A percentile compares a stretch with the other conserved stretches of the same genome.
These are phyloP conservation scores for Ulota crispa DNA, from an alignment of 225 moss, liverwort and hornwort genomes.

Conservation along the genomic window DNA sequence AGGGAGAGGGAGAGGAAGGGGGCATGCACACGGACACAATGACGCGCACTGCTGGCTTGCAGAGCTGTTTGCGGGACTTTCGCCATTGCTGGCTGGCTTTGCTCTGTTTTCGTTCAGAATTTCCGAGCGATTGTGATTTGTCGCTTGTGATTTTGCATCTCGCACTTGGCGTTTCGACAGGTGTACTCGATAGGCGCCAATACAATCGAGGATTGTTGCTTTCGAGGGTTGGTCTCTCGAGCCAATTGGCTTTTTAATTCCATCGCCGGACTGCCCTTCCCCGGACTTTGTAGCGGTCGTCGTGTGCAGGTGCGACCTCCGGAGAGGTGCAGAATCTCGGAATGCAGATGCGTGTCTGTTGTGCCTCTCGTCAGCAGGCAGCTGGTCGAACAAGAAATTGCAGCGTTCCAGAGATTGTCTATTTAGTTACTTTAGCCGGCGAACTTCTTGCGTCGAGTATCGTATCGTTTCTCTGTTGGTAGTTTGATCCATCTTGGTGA, in stretches of 20 bases:
- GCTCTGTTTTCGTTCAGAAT: not conserved
- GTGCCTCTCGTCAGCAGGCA: not conserved
- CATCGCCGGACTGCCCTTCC: not conserved
- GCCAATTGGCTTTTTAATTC: conserved; percentile 3
- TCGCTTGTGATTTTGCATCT: not conserved
- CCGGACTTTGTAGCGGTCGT: not conserved
- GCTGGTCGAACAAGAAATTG: not conserved
- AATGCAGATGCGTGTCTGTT: not conserved
- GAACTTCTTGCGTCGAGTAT: not conserved
- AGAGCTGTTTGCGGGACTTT: not conserved
- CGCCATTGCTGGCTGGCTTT: not conserved
- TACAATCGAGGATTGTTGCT: not conserved
- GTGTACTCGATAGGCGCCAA: not conserved
- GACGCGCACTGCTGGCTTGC: too few relatives aligned
- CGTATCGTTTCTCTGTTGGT: not conserved
- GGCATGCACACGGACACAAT: not conserved
- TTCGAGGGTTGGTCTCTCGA: not conserved
- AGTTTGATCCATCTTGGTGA: not conserved
- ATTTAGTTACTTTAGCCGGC: not conserved
- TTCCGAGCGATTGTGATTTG: not conserved
- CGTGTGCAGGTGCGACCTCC: not conserved
- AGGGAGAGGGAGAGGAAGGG: not conserved
- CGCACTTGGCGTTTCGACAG: not conserved
- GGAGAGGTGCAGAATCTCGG: not conserved
- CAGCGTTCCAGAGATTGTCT: not conserved